Conservation (phyloP, 805 yeast species). For the Lachancea kluyveri region DNA sequence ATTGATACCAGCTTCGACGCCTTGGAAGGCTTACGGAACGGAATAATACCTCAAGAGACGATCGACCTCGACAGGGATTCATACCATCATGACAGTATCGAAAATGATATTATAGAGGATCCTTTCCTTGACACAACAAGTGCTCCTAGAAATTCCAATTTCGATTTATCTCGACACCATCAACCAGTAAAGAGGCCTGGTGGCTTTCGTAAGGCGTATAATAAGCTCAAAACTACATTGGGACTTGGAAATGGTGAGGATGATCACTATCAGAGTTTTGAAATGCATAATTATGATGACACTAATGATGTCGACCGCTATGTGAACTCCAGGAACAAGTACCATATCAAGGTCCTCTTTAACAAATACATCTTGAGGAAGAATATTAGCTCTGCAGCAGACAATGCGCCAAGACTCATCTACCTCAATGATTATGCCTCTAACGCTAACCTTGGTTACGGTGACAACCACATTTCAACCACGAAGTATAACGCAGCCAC, state of each 20-base stretch:
- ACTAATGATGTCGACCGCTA: slow-evolving; percentile 21
- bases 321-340: slow-evolving; percentile 30
- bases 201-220: slow-evolving; percentile 16
- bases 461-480: slow-evolving; percentile 85
- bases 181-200: no score
- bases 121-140: slow-evolving; percentile 18
- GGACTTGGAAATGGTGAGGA: slow-evolving; percentile 7
- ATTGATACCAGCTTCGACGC: slow-evolving; percentile 11
- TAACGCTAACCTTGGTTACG: slow-evolving; percentile 51
- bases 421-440: slow-evolving; percentile 55
- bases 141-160: slow-evolving; percentile 1
- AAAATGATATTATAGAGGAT: slow-evolving; percentile 32
- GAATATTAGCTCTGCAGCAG: slow-evolving; percentile 7
- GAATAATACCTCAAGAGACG: slow-evolving; percentile 30
- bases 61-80: slow-evolving; percentile 30
- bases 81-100: slow-evolving; percentile 29
- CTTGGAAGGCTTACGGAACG: slow-evolving; percentile 19
- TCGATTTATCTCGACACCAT: slow-evolving; percentile 2
- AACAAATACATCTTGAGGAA: slow-evolving; percentile 32
- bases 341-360: slow-evolving; percentile 35
- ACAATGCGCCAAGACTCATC: slow-evolving; percentile 56
- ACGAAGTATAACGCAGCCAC: slow-evolving; percentile 93
- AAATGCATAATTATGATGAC: slow-evolving; percentile 27
- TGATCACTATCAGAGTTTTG: slow-evolving; percentile 18
- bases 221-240: slow-evolving; percentile 15